Evolutionary conservation across 306 rosid genomes (phyloP).

Genomic region (Argentina anserina): DNA sequence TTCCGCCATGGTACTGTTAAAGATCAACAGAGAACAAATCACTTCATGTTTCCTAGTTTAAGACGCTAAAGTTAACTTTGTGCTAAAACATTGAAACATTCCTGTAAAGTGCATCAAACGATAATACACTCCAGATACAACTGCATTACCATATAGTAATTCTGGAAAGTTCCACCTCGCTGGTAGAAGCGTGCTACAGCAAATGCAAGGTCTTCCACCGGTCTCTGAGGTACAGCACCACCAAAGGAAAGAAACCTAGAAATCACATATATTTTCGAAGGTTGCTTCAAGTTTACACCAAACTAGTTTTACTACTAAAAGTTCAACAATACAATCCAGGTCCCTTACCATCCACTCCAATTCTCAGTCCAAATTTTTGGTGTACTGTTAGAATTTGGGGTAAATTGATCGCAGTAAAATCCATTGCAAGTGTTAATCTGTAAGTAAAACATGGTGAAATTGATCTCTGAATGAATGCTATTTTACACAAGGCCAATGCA

Average conservation of each 20-base stretch:
- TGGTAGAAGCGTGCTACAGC: constrained; percentile 90
- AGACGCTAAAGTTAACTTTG: not conserved
- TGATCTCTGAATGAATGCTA: not conserved
- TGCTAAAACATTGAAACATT: not conserved
- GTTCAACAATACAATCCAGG: not conserved
- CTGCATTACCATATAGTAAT: constrained; percentile 81
- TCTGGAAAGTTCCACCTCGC: constrained; percentile 89
- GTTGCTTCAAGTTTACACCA: not conserved
- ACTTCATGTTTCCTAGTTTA: constrained; percentile 2
- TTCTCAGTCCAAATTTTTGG: constrained; percentile 97
- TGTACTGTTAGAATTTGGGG: constrained; percentile 63
- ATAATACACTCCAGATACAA: constrained; percentile 11
- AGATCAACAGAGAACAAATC: constrained; percentile 28
- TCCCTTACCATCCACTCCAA: constrained; percentile 80
- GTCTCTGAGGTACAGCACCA: constrained; percentile 77
- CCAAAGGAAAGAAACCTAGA: constrained; percentile 79
- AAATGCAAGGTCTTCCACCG: constrained; percentile 85
- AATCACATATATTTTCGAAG: constrained; percentile 13
- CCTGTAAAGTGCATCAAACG: not conserved
- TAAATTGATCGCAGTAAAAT: constrained; percentile 85
- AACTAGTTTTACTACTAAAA: not conserved
- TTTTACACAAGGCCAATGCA: not conserved
- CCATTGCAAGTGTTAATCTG: constrained; percentile 94
- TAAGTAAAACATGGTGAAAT: not conserved
- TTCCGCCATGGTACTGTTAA: constrained; percentile 93